These are phyloP conservation scores for Fraxinus dipetala DNA, from an alignment of 305 asterid species.

Conservation along the genomic window DNA sequence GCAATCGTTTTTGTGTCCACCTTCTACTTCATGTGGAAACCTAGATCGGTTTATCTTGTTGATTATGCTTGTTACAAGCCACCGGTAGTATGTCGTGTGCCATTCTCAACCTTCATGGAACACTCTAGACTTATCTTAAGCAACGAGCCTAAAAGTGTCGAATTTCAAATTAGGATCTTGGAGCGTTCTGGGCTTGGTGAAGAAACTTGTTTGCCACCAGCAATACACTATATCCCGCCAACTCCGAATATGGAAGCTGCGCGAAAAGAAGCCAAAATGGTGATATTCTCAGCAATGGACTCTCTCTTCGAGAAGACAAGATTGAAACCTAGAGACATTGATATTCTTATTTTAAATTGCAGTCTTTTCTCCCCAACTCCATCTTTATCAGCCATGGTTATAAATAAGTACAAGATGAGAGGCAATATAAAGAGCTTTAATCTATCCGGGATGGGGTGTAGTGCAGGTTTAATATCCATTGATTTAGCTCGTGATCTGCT, in stretches of 20 bases:
- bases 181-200: slow-evolving; percentile 35
- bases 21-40: slow-evolving; percentile 23
- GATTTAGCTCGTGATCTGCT: slow-evolving; percentile 32
- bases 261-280: slow-evolving; percentile 25
- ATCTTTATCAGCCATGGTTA: slow-evolving; percentile 24
- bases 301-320: slow-evolving; percentile 24
- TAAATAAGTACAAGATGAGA: slow-evolving; percentile 28
- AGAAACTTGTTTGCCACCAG: slow-evolving; percentile 28
- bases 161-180: slow-evolving; percentile 30
- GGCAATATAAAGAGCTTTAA: slow-evolving; percentile 24
- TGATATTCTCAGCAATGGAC: slow-evolving; percentile 23
- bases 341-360: slow-evolving; percentile 29
- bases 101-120: slow-evolving; percentile 29
- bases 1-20: slow-evolving; percentile 6
- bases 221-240: slow-evolving; percentile 26
- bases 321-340: slow-evolving; percentile 18
- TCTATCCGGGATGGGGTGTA: slow-evolving; percentile 30
- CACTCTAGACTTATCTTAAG: slow-evolving; percentile 16
- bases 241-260: slow-evolving; percentile 16
- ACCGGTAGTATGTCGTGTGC: slow-evolving; percentile 17
- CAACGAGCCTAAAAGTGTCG: slow-evolving; percentile 26
- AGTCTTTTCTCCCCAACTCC: slow-evolving; percentile 28
- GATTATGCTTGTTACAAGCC: slow-evolving; percentile 36
- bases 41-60: slow-evolving; percentile 21
- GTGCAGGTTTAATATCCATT: slow-evolving; percentile 31